Percentiles rank a stretch among this genome's conserved stretches.
Evolutionary conservation across 495 filamentous ascomycete genomes (phyloP).

Genomic region (Pseudoneurospora amorphoporcata): DNA sequence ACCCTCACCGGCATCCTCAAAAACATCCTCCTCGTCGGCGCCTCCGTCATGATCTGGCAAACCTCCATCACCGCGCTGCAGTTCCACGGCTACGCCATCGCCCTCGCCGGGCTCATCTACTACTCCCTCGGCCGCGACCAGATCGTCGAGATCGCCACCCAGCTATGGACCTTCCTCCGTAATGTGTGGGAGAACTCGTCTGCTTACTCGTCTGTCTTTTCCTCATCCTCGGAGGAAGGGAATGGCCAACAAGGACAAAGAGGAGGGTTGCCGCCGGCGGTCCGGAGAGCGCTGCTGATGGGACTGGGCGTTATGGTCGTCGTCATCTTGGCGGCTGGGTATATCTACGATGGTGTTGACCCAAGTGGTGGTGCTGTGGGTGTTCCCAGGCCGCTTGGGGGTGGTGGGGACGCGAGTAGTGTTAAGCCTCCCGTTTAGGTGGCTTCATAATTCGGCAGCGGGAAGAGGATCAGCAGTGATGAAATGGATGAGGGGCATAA

Average conservation of each 20-base stretch:
- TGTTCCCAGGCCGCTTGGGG: not conserved
- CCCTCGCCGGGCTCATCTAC: conserved; percentile 52
- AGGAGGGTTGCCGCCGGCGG: conserved; percentile 42
- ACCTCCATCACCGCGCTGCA: conserved; percentile 51
- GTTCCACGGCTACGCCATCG: conserved; percentile 54
- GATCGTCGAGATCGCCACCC: conserved; percentile 49
- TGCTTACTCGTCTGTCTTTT: not conserved
- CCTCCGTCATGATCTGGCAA: conserved; percentile 55
- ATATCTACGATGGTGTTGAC: conserved; percentile 10
- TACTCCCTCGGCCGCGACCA: conserved; percentile 61
- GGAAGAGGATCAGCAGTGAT: not conserved
- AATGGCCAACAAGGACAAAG: not conserved
- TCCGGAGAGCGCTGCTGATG: conserved; percentile 57
- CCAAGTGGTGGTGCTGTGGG: not conserved
- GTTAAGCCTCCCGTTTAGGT: not conserved
- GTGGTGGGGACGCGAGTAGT: not conserved
- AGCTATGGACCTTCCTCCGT: conserved; percentile 51
- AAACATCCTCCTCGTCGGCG: conserved; percentile 60
- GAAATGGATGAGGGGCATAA: not conserved
- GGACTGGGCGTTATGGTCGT: conserved; percentile 41
- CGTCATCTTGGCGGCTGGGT: conserved; percentile 40
- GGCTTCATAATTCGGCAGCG: not conserved
- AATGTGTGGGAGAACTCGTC: conserved; percentile 26
- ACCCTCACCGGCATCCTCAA: conserved; percentile 69
- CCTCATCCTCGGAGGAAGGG: conserved; percentile 26